Evolutionary conservation across 768 basidiomycete genomes (phyloP).

Genomic region (Xerocomellus dryophilus): DNA sequence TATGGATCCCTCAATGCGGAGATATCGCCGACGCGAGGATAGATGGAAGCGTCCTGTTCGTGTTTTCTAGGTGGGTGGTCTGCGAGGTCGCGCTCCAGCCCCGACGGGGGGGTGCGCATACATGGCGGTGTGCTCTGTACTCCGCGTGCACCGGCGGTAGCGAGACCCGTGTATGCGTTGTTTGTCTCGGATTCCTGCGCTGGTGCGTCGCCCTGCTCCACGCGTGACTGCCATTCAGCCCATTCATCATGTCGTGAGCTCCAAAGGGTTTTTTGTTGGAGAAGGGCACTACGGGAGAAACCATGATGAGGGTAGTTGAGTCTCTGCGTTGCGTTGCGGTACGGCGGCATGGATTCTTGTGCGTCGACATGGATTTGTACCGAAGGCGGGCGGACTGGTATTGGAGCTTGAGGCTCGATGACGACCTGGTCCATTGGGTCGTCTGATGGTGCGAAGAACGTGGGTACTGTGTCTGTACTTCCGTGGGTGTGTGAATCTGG

Average conservation of each 20-base stretch:
- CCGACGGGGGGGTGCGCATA: conserved; percentile 25
- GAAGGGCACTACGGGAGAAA: conserved; percentile 57
- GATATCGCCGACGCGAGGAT: conserved; percentile 67
- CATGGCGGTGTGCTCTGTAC: conserved; percentile 13
- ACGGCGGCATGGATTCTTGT: conserved; percentile 1
- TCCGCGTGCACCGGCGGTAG: not conserved
- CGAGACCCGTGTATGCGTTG: conserved; percentile 31
- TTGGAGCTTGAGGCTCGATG: conserved; percentile 20
- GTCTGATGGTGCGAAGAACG: conserved; percentile 12
- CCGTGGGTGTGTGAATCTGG: conserved; percentile 16
- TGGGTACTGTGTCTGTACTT: conserved; percentile 5
- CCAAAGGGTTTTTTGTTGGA: conserved; percentile 65
- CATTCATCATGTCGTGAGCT: conserved; percentile 51
- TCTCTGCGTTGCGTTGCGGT: conserved; percentile 28
- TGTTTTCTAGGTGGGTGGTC: conserved; percentile 2
- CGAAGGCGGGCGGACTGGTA: conserved; percentile 19
- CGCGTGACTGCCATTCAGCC: conserved; percentile 35
- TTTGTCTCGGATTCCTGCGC: not conserved
- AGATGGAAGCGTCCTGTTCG: conserved; percentile 29
- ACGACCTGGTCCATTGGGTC: conserved; percentile 15
- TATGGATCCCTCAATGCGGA: conserved; percentile 56
- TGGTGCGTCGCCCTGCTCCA: conserved; percentile 5
- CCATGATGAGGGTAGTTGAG: conserved; percentile 56
- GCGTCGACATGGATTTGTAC: conserved; percentile 1
- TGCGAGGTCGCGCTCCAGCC: conserved; percentile 30